Base-by-base conservation (phyloP, 2,329 filamentous ascomycete species). In the Pyrenophora tritici-repentis region DNA sequence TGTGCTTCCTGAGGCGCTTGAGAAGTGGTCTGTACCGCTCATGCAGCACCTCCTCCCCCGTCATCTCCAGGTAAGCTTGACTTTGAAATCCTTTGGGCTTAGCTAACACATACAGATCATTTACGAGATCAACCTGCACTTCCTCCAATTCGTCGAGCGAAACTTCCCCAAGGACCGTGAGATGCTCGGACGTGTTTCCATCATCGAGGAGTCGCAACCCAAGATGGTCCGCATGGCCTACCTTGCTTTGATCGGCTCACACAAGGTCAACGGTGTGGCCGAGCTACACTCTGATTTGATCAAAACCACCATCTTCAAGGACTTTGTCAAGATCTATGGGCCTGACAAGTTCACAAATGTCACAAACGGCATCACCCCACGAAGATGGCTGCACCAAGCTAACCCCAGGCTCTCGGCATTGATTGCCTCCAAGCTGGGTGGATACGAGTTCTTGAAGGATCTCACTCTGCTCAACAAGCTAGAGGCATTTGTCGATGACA, bases 151-250 rank as follows among this genome's bases (percentile, higher is more conserved):
- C 16, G 93, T 99, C 13, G 94, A 99, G 80, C 90, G 90, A 67
- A 85, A 83, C 52, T 97, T 96, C 77, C 94, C 94, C 37, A 86
- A 90, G 47, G 91, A 97, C 61, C 86, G 91, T 50, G 93, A 97
- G 1, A 81, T 99, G 59, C 84, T 99, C 29, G 73, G 81, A 12
- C 84, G 90, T 32, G 91, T 97, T n/a, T 97, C 93, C 4, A 95
- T 99, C 68, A 96, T 99, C 53, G 94, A 99, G 74, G 94, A 99
- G 75, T 91, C 90, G 4, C 88, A 95, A 73, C 90, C 92, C 36
- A 96, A 97, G 84, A 96, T 97, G 90, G 87, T 99, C 55, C 89
- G 93, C 72, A 99, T 99, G 94, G 94, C 94, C 2, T 94, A 85
- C 75, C 79, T 99, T 43, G 94, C 94, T 57, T 89, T 97, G 70